Conservation (phyloP, 306 rosid species). For the Lotus japonicus region DNA sequence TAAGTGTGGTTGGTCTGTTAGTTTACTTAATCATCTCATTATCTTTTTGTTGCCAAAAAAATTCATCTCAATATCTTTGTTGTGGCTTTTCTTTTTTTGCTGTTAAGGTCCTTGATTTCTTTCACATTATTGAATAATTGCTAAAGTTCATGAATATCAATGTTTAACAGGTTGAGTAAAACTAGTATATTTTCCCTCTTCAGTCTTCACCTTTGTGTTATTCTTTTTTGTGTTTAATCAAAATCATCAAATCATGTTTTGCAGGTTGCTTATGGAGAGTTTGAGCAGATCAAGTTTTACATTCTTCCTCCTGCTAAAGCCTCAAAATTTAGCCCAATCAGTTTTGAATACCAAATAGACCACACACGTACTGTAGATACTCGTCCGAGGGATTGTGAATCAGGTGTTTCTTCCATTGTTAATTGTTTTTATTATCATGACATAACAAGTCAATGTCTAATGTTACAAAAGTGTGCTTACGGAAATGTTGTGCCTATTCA, state of each 20-base stretch:
- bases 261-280: conserved; percentile 32
- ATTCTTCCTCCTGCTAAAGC: conserved; percentile 35
- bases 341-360: conserved; percentile 33
- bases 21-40: neutral
- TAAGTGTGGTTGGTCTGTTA: neutral
- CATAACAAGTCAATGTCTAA: no score
- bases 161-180: neutral
- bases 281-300: conserved; percentile 27
- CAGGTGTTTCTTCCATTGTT: conserved; percentile 21
- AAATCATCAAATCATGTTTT: neutral
- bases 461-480: neutral
- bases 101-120: neutral
- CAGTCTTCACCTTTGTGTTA: neutral
- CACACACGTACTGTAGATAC: conserved; percentile 2
- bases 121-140: neutral
- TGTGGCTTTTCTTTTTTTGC: neutral
- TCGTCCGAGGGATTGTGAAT: conserved; percentile 27
- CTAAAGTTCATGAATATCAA: neutral
- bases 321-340: conserved; percentile 1
- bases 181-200: neutral
- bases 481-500: neutral
- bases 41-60: neutral
- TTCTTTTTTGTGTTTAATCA: neutral
- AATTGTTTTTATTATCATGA: neutral
- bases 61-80: neutral